Percentiles rank a stretch among this genome's conserved stretches.
Conservation (phyloP, 306 rosid genomes). For the Sicyos edulis region DNA sequence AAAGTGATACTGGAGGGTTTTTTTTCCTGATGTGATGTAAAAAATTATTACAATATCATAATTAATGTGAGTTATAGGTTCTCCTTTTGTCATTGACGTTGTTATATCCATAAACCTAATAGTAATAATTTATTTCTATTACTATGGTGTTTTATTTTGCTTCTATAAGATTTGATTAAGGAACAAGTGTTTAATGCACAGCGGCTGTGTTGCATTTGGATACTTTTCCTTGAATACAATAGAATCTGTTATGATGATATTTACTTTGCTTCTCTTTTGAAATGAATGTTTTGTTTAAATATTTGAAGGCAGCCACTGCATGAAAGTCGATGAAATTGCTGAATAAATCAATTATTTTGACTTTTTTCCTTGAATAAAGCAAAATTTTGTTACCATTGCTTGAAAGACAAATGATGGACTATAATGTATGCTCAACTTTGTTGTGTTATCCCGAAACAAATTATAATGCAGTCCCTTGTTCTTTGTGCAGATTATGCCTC, state of each 20-base stretch:
- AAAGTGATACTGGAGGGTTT: neutral
- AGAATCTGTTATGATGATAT: neutral
- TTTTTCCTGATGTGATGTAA: neutral
- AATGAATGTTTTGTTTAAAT: neutral
- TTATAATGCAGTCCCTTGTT: slow-evolving; percentile 16
- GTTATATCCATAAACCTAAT: neutral
- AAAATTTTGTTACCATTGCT: neutral
- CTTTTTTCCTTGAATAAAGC: neutral
- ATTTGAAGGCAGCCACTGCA: neutral
- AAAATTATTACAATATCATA: neutral
- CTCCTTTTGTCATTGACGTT: neutral
- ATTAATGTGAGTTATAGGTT: neutral
- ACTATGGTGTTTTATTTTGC: neutral
- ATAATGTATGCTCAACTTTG: slow-evolving; percentile 13
- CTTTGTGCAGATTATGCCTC: slow-evolving; percentile 64
- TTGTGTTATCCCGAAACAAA: neutral
- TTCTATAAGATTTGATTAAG: neutral
- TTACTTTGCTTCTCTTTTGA: neutral
- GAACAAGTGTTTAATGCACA: neutral
- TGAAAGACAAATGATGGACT: neutral
- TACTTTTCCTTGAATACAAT: neutral
- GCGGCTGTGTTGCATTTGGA: neutral
- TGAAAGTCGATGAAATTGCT: neutral
- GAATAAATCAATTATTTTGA: neutral
- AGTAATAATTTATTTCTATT: neutral